Conservation (phyloP, 2,329 filamentous ascomycete species). For the Hysterium pulicare region DNA sequence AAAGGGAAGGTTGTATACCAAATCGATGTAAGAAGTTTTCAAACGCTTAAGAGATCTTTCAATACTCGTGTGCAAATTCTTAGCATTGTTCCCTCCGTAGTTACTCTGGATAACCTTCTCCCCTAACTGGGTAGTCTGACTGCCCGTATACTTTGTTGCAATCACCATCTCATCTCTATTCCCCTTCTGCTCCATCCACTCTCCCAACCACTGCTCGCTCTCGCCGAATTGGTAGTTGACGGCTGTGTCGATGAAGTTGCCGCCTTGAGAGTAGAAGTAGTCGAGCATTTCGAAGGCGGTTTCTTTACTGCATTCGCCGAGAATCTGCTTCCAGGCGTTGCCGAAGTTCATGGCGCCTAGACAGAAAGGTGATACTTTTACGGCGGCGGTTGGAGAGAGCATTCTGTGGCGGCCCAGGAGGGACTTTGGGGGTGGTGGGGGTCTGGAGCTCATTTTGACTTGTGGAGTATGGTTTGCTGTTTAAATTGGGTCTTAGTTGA, state of each 20-base stretch:
- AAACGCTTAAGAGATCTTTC: slow-evolving; percentile 17
- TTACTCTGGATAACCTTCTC: slow-evolving; percentile 19
- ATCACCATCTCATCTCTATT: slow-evolving; percentile 42
- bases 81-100: slow-evolving; percentile 20
- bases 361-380: slow-evolving; percentile 50
- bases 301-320: slow-evolving; percentile 54
- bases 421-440: slow-evolving; percentile 13
- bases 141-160: slow-evolving; percentile 39
- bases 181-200: slow-evolving; percentile 40
- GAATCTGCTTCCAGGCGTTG: slow-evolving; percentile 36
- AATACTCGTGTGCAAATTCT: slow-evolving; percentile 21
- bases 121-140: slow-evolving; percentile 13
- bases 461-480: not conserved
- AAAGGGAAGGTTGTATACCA: slow-evolving; percentile 13
- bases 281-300: slow-evolving; percentile 64
- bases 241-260: slow-evolving; percentile 70
- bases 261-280: slow-evolving; percentile 61
- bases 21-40: slow-evolving; percentile 65
- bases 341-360: slow-evolving; percentile 53
- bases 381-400: slow-evolving; percentile 47
- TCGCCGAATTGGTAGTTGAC: slow-evolving; percentile 41
- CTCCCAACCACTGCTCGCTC: slow-evolving; percentile 43
- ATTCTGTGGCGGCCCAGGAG: slow-evolving; percentile 48
- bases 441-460: slow-evolving; percentile 1
- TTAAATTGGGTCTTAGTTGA: no score